Conservation (phyloP, 2,329 filamentous ascomycete genomes). For the Cladorrhinum sp. region DNA sequence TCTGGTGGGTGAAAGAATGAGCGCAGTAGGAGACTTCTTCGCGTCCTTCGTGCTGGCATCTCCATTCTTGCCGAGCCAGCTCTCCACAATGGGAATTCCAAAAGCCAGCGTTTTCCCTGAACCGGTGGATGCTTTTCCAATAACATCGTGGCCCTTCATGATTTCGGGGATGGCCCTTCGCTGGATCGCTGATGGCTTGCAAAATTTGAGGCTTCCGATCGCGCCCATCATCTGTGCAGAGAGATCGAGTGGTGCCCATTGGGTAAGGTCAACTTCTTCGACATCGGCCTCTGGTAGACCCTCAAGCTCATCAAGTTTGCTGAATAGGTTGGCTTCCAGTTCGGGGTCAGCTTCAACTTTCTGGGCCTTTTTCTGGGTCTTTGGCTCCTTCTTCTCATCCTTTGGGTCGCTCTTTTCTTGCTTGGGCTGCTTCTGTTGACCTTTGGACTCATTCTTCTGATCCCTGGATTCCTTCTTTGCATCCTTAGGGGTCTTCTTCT, state of each 20-base stretch:
- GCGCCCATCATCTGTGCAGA: conserved; percentile 69
- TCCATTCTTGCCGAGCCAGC: conserved; percentile 55
- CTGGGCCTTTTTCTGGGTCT: conserved; percentile 32
- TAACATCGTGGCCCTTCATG: conserved; percentile 78
- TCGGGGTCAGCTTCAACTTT: conserved; percentile 36
- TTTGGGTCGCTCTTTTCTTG: conserved; percentile 27
- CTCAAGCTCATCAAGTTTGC: conserved; percentile 52
- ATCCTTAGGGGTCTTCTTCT: conserved; percentile 9
- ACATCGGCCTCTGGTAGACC: conserved; percentile 43
- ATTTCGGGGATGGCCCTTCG: conserved; percentile 75
- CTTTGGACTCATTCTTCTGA: conserved; percentile 8
- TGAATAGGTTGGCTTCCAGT: conserved; percentile 50
- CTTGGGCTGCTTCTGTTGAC: conserved; percentile 26
- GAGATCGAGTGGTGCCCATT: conserved; percentile 73
- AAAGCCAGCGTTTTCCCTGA: conserved; percentile 97
- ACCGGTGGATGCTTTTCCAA: conserved; percentile 93
- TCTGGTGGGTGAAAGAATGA: conserved; percentile 87
- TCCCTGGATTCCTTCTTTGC: conserved; percentile 20
- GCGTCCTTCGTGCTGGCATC: conserved; percentile 35
- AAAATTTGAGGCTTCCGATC: conserved; percentile 75
- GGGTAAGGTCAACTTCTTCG: conserved; percentile 68
- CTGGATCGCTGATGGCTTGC: conserved; percentile 80
- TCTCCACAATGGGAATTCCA: conserved; percentile 86
- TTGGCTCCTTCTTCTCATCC: conserved; percentile 31
- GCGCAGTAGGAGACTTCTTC: conserved; percentile 58